These are phyloP conservation scores for Epichloe sibirici DNA, from an alignment of 2,329 filamentous ascomycete species.

Conservation along the genomic window DNA sequence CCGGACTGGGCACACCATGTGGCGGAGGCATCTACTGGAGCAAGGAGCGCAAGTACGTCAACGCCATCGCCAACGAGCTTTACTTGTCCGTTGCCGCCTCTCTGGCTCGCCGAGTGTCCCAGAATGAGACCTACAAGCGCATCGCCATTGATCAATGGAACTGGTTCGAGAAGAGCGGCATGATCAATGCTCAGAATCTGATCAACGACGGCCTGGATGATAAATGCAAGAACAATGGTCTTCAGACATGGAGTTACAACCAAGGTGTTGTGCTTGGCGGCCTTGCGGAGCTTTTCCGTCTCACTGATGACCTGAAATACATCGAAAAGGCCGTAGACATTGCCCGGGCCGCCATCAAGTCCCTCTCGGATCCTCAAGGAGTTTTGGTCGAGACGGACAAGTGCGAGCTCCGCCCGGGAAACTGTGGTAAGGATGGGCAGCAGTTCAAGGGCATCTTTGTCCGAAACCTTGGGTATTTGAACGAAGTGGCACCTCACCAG, in stretches of 20 bases:
- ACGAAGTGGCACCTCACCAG: conserved; percentile 35
- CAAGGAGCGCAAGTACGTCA: conserved; percentile 38
- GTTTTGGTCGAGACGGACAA: conserved; percentile 30
- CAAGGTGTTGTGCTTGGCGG: conserved; percentile 45
- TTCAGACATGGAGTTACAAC: conserved; percentile 43
- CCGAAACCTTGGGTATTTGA: conserved; percentile 48
- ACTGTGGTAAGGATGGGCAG: conserved; percentile 37
- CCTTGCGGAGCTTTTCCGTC: conserved; percentile 37
- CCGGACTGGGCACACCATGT: conserved; percentile 33
- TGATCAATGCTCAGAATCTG: conserved; percentile 38
- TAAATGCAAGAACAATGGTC: conserved; percentile 38
- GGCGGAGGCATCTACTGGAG: conserved; percentile 46
- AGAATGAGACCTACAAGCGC: conserved; percentile 29
- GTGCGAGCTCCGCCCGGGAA: conserved; percentile 20
- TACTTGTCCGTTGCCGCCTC: conserved; percentile 41
- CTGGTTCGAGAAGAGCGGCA: conserved; percentile 38
- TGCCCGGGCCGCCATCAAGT: conserved; percentile 38
- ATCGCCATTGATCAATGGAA: conserved; percentile 38
- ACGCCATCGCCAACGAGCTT: conserved; percentile 46
- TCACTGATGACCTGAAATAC: conserved; percentile 29
- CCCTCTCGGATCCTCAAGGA: conserved; percentile 30
- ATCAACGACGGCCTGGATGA: conserved; percentile 41
- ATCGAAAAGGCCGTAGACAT: conserved; percentile 32
- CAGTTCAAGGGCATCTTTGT: conserved; percentile 66
- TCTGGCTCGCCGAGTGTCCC: conserved; percentile 35